A percentile compares a stretch with the other conserved stretches of the same genome.
Conservation (phyloP, 768 basidiomycete genomes). For the Mycena vitilis region DNA sequence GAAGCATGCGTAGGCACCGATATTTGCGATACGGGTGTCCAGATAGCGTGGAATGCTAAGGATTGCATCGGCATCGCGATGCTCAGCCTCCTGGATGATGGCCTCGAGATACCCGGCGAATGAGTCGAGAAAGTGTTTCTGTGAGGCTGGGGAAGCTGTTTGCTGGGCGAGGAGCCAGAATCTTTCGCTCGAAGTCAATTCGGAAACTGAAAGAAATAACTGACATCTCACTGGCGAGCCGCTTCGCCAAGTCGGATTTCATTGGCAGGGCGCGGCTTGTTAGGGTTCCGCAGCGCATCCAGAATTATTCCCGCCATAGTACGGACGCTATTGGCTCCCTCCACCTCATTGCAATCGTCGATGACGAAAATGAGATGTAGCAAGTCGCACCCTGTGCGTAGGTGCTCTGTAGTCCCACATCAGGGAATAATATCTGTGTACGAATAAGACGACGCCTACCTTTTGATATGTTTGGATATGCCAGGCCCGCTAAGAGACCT, state of each 20-base stretch:
- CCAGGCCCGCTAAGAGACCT: neutral
- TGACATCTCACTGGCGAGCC: neutral
- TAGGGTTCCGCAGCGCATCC: neutral
- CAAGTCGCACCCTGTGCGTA: neutral
- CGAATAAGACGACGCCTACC: neutral
- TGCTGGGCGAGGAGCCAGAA: neutral
- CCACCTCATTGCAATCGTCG: constrained; percentile 8
- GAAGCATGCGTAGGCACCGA: neutral
- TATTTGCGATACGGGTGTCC: neutral
- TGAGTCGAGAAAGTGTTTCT: neutral
- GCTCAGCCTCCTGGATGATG: neutral
- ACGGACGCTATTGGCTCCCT: neutral
- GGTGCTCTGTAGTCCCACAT: neutral
- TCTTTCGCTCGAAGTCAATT: neutral
- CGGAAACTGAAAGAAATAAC: neutral
- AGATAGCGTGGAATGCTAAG: neutral
- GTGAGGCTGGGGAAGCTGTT: neutral
- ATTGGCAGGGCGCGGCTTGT: neutral
- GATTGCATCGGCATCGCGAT: neutral
- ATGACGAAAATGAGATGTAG: neutral
- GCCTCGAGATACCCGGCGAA: neutral
- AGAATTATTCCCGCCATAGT: neutral
- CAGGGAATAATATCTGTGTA: no score
- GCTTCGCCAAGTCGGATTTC: neutral
- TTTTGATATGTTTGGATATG: constrained; percentile 1